phyloP scores from a whole-genome alignment of 75 land plant species.

The Pseudotsuga menziesii region DNA sequence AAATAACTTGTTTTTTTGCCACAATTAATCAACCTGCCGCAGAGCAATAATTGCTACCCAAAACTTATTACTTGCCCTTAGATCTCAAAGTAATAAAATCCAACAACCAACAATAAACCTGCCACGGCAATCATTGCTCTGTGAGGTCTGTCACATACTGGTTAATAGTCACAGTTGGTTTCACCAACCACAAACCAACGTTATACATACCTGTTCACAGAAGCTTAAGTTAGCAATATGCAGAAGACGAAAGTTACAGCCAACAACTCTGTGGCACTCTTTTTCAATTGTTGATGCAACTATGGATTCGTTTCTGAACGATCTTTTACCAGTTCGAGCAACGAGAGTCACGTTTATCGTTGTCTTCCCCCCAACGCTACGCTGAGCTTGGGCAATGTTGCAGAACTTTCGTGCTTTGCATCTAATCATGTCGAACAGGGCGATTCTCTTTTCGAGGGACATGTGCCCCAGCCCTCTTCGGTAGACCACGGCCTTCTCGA shows the following conservation, averaged over 20 bases:
- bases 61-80: too few species aligned
- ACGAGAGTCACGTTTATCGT: slow-evolving; percentile 36
- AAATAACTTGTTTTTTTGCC: too few species aligned
- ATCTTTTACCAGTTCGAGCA: slow-evolving; percentile 34
- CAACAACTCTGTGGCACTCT: slow-evolving; percentile 39
- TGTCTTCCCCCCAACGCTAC: neutral
- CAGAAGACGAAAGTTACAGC: slow-evolving; percentile 30
- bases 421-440: slow-evolving; percentile 34
- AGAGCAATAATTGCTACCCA: too few species aligned
- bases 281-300: slow-evolving; percentile 29
- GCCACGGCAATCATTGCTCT: too few species aligned
- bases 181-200: too few species aligned
- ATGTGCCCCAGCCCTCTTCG: slow-evolving; percentile 43
- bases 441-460: slow-evolving; percentile 14
- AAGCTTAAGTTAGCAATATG: slow-evolving; percentile 31
- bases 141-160: too few species aligned
- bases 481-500: slow-evolving; percentile 62
- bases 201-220: slow-evolving; percentile 41
- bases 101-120: too few species aligned
- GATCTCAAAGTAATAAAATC: too few species aligned
- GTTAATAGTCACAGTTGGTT: too few species aligned
- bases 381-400: neutral
- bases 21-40: too few species aligned
- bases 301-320: slow-evolving; percentile 28
- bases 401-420: slow-evolving; percentile 34